Conservation (phyloP, 805 yeast species). For the Torulaspora franciscae region DNA sequence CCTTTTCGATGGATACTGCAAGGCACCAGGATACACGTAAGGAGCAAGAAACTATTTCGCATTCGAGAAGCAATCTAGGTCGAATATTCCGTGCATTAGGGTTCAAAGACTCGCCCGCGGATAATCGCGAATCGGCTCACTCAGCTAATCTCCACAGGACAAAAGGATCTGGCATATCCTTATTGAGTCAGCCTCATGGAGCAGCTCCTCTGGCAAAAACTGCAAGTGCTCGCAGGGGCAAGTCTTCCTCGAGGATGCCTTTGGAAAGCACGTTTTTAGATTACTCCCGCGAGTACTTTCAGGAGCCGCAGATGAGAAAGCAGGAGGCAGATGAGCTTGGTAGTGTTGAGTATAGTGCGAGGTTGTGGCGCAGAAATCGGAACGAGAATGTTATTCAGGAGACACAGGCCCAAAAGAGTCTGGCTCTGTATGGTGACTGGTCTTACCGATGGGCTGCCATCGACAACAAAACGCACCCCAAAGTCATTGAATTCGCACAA, state of each 20-base stretch:
- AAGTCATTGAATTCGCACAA: conserved; percentile 74
- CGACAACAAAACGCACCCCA: conserved; percentile 76
- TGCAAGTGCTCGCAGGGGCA: conserved; percentile 44
- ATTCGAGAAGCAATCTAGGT: conserved; percentile 24
- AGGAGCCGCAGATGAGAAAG: conserved; percentile 89
- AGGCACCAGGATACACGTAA: conserved; percentile 4
- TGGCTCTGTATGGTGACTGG: conserved; percentile 87
- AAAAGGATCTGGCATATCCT: conserved; percentile 21
- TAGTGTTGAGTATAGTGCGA: conserved; percentile 71
- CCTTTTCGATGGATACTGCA: conserved; percentile 14
- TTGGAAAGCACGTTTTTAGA: conserved; percentile 61
- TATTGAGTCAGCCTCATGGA: conserved; percentile 35
- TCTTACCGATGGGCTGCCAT: conserved; percentile 52
- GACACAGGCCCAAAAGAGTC: conserved; percentile 83
- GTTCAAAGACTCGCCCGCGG: conserved; percentile 18
- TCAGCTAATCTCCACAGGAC: conserved; percentile 25
- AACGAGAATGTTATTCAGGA: conserved; percentile 82
- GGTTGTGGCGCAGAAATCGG: conserved; percentile 85
- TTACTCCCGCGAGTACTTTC: conserved; percentile 82
- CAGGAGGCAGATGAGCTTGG: conserved; percentile 89
- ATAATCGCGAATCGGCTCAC: conserved; percentile 17
- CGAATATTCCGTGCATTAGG: conserved; percentile 29
- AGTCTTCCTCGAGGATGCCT: conserved; percentile 41
- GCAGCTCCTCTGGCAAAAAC: conserved; percentile 52
- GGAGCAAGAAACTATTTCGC: neutral